A percentile compares a stretch with the other conserved stretches of the same genome.
Evolutionary conservation across 805 yeast genomes (phyloP).

Genomic region (Starmerella davenportii): DNA sequence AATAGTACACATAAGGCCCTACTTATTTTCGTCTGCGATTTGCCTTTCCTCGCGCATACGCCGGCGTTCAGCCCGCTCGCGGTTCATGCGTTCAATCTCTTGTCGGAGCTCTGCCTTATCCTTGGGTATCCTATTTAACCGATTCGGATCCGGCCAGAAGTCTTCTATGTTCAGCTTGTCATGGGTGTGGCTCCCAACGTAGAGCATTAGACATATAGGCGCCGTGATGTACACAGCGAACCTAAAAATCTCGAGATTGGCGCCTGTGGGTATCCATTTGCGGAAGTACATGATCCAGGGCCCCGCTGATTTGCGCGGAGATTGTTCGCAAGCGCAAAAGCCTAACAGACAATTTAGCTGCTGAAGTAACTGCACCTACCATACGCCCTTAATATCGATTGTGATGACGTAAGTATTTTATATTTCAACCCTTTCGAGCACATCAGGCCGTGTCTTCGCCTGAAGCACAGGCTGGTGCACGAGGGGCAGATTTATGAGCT

Average conservation of each 20-base stretch:
- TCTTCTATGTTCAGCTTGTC: constrained; percentile 79
- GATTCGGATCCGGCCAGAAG: constrained; percentile 92
- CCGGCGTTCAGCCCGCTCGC: constrained; percentile 33
- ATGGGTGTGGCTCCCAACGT: constrained; percentile 80
- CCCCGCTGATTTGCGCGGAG: background rate
- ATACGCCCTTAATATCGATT: too few relatives aligned
- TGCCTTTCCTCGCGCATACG: constrained; percentile 4
- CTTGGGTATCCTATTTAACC: constrained; percentile 78
- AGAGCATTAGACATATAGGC: constrained; percentile 85
- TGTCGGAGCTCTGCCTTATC: constrained; percentile 84
- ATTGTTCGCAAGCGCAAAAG: too few relatives aligned
- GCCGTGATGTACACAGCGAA: constrained; percentile 71
- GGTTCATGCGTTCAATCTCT: constrained; percentile 72
- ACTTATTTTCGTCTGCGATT: too few relatives aligned
- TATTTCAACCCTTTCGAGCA: too few relatives aligned
- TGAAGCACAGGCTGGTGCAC: background rate
- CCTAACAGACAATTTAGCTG: too few relatives aligned
- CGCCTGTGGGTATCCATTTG: constrained; percentile 12
- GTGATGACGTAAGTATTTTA: too few relatives aligned
- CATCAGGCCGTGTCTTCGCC: too few relatives aligned
- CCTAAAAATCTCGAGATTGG: constrained; percentile 25
- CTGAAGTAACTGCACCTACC: too few relatives aligned
- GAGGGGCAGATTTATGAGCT: constrained; percentile 5
- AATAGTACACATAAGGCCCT: too few relatives aligned
- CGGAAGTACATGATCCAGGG: constrained; percentile 1